These are phyloP conservation scores for Raffaelea albimanens DNA, from an alignment of 2,329 filamentous ascomycete species.

Conservation along the genomic window DNA sequence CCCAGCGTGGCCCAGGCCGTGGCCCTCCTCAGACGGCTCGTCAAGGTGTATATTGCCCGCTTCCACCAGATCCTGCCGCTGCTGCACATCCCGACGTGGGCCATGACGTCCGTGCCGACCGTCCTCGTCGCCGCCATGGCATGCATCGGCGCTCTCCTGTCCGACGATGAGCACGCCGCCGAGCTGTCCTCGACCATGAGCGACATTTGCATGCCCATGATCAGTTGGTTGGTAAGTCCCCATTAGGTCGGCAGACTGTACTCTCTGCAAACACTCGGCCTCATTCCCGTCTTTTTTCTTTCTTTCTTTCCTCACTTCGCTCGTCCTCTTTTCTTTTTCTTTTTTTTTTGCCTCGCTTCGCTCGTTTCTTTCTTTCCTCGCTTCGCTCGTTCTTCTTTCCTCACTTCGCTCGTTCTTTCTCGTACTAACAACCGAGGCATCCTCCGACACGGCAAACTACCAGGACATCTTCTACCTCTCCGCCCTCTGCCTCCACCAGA, in stretches of 20 bases:
- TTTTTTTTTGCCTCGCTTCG: too few relatives aligned
- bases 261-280: not conserved
- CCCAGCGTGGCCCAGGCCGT: constrained; percentile 10
- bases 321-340: too few relatives aligned
- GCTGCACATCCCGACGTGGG: constrained; percentile 21
- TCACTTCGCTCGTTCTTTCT: too few relatives aligned
- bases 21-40: constrained; percentile 14
- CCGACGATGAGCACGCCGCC: constrained; percentile 4
- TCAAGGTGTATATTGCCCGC: constrained; percentile 16
- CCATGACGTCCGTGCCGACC: constrained; percentile 13
- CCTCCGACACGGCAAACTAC: constrained; percentile 17
- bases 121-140: constrained; percentile 20
- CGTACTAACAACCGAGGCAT: too few relatives aligned
- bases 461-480: constrained; percentile 17
- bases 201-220: constrained; percentile 18
- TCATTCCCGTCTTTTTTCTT: too few relatives aligned
- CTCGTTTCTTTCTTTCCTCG: too few relatives aligned
- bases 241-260: constrained; percentile 5
- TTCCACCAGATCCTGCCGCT: constrained; percentile 22
- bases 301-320: too few relatives aligned
- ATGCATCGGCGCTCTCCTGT: constrained; percentile 19
- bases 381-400: too few relatives aligned
- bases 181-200: constrained; percentile 15
- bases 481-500: constrained; percentile 21
- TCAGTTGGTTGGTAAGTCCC: constrained; percentile 21